Evolutionary conservation across 371 early-diverging fungal genomes (phyloP).

Genomic region (Syncephalastrum monosporum): DNA sequence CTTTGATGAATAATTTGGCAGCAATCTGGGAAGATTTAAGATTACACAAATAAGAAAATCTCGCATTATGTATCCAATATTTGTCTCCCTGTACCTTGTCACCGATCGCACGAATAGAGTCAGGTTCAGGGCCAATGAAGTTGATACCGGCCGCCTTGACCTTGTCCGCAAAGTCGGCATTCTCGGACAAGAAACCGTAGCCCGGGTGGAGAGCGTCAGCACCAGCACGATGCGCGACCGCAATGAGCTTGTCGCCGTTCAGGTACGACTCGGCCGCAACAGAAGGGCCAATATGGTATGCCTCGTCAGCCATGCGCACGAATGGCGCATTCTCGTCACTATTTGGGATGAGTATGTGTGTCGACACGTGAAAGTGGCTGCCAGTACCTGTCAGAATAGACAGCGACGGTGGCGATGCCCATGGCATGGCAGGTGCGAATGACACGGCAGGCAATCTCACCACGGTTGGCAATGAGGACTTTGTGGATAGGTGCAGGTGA

Average conservation of each 20-base stretch:
- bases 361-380: too few relatives aligned
- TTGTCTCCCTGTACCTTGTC: slow-evolving; percentile 70
- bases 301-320: slow-evolving; percentile 84
- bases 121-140: slow-evolving; percentile 78
- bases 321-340: slow-evolving; percentile 84
- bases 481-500: slow-evolving; percentile 67
- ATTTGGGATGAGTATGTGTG: too few relatives aligned
- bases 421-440: slow-evolving; percentile 81
- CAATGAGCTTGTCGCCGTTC: slow-evolving; percentile 61
- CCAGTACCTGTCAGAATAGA: slow-evolving; percentile 83
- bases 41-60: not conserved
- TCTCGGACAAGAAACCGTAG: slow-evolving; percentile 91
- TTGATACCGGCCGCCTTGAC: slow-evolving; percentile 65
- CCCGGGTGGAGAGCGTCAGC: slow-evolving; percentile 87
- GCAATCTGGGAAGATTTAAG: slow-evolving; percentile 48
- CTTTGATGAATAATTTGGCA: slow-evolving; percentile 61
- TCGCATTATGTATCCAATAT: not conserved
- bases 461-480: slow-evolving; percentile 95
- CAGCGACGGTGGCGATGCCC: slow-evolving; percentile 90
- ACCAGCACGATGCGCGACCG: slow-evolving; percentile 56
- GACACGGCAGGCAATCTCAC: slow-evolving; percentile 95
- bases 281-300: slow-evolving; percentile 71
- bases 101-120: slow-evolving; percentile 90
- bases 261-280: slow-evolving; percentile 74
- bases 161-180: slow-evolving; percentile 71